Evolutionary conservation across 1,139 yeast genomes (phyloP), one percentile per base, ranked within the genome.

Genomic region (Barnettozyma hawaiiensis): DNA sequence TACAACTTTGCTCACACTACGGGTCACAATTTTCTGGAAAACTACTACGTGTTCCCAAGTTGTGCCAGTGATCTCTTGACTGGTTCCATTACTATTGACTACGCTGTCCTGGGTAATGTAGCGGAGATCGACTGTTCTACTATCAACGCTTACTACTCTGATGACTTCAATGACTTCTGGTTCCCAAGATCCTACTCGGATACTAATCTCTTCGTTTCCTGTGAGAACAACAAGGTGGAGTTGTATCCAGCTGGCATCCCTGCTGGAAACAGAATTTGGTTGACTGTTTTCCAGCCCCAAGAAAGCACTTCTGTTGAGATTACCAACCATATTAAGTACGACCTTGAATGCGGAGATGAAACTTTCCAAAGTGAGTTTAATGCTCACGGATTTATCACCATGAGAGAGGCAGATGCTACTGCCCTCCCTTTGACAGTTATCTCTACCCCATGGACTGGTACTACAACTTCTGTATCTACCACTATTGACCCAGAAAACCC

Each of bases 1-100:
- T 62, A 55, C 43, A 47, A 48, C 16, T 51, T 53, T 16, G 51
- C 55, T 2, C 61, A 60, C 36, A 54, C 64, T 5, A 64, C 66
- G 7, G 57, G 63, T 2, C 53, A 58, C 31, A 54, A 55, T 26
- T 46, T 55, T 7, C 42, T 58, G 23, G 66, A 65, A 45, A 48
- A 53, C 34, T 65, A 64, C 44, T 57, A 56, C 31, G 41, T 63
- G 21, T 58, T 59, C 29, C 61, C 64, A 52, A 45, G 40, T 3
- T 65, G 69, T 50, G 57, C 57, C 24, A n/a, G 12, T 7, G 43
- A 45, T 32, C 51, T 54, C 12, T 44, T 42, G 53, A 2, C 55
- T 19, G 68, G 67, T 32, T 22, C 43, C 4, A 53, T 58, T 36
- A 5, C 11, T 9, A 23, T 40, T 10, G 20, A 16, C 8, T 40